Percentiles rank a stretch among this genome's conserved stretches.
phyloP scores from a whole-genome alignment of 345 rosid species.

The Lumnitzera racemosa region DNA sequence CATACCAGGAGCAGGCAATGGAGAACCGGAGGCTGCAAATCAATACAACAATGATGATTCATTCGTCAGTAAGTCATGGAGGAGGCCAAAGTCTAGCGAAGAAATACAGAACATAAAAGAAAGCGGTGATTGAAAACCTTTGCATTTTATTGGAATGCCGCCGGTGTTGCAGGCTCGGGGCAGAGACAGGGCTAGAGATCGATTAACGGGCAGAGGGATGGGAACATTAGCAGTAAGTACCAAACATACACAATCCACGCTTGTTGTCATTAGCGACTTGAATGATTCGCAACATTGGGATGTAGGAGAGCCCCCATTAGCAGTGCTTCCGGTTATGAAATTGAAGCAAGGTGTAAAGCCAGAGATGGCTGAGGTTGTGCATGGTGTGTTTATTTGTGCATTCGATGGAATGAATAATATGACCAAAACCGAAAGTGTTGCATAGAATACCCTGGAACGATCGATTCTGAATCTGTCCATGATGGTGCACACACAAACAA shows the following conservation, averaged over 20 bases:
- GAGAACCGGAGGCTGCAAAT: conserved; percentile 65
- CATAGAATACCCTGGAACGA: background rate
- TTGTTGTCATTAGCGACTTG: conserved; percentile 34
- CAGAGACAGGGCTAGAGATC: conserved; percentile 54
- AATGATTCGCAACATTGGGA: conserved; percentile 56
- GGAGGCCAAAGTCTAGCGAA: background rate
- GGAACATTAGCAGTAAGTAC: conserved; percentile 69
- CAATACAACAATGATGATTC: background rate
- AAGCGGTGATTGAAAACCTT: conserved; percentile 31
- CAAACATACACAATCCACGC: conserved; percentile 67
- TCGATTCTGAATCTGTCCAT: too few species aligned
- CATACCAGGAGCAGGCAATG: conserved; percentile 83
- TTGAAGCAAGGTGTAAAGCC: conserved; percentile 79
- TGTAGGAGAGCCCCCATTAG: conserved; percentile 51
- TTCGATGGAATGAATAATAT: conserved; percentile 2
- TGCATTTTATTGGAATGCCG: conserved; percentile 60
- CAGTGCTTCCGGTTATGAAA: conserved; percentile 67
- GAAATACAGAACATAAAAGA: background rate
- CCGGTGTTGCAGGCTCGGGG: conserved; percentile 61
- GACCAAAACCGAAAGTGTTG: background rate
- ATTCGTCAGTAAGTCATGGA: background rate
- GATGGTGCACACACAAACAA: too few species aligned
- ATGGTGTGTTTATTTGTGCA: conserved; percentile 72
- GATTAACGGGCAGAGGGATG: conserved; percentile 54
- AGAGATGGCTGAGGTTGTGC: conserved; percentile 67